A percentile compares a stretch with the other conserved stretches of the same genome.
Conservation (phyloP, 208 protist genomes). For the Vickermania spadyakhi region DNA sequence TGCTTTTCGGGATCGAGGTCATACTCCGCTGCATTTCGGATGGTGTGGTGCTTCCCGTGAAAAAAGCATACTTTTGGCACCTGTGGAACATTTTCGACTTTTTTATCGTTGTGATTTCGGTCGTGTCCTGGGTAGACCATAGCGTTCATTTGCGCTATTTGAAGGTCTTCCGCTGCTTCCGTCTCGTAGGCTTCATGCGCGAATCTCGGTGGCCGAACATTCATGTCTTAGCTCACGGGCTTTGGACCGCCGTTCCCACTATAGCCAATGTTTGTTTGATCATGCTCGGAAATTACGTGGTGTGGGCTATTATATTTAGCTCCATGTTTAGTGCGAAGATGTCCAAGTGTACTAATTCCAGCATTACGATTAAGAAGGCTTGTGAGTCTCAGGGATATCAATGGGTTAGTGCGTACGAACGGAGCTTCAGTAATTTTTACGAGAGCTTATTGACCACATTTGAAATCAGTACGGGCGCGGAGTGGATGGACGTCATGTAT, state of each 20-base stretch:
- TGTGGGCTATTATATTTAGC: slow-evolving; percentile 89
- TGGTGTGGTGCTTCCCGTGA: slow-evolving; percentile 68
- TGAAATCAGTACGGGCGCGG: slow-evolving; percentile 83
- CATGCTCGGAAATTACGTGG: slow-evolving; percentile 85
- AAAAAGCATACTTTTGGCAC: slow-evolving; percentile 82
- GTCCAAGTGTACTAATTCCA: slow-evolving; percentile 49
- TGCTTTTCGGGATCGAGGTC: slow-evolving; percentile 84
- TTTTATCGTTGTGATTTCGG: slow-evolving; percentile 80
- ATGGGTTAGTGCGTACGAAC: slow-evolving; percentile 28
- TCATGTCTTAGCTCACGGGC: slow-evolving; percentile 36
- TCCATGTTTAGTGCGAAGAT: slow-evolving; percentile 87
- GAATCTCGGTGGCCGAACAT: slow-evolving; percentile 30
- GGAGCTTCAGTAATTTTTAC: slow-evolving; percentile 88
- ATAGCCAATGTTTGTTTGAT: slow-evolving; percentile 80
- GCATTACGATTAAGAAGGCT: slow-evolving; percentile 26
- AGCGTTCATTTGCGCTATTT: slow-evolving; percentile 54
- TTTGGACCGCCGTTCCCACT: slow-evolving; percentile 74
- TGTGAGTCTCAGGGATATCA: slow-evolving; percentile 22
- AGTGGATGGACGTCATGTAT: slow-evolving; percentile 86
- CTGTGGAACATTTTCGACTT: slow-evolving; percentile 86
- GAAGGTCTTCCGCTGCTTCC: slow-evolving; percentile 80
- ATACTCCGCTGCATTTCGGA: slow-evolving; percentile 80
- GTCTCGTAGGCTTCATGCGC: slow-evolving; percentile 65
- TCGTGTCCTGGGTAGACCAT: slow-evolving; percentile 42
- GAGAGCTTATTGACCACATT: slow-evolving; percentile 85